Evolutionary conservation across 2,329 filamentous ascomycete species (phyloP), one percentile per base, ranked within the genome.

Genomic region (Trichoderma sp.): DNA sequence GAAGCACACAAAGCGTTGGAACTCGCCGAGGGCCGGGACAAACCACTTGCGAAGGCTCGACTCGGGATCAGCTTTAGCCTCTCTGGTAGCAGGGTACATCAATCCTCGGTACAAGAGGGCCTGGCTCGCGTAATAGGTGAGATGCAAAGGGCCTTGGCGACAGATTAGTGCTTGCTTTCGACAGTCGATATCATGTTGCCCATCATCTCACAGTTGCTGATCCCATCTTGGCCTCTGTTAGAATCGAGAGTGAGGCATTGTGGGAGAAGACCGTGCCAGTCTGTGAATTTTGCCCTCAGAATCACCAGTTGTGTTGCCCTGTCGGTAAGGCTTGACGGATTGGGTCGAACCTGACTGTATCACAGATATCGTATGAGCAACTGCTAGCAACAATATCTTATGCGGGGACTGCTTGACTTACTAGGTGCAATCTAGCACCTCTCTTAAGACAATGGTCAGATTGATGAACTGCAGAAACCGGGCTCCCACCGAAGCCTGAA

Each of bases 31-130:
- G 2, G 78, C 78, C 0, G 68, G 70, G 4, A 70, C 63, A 19
- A 79, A 73, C 73, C 76, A 78, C 30, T 71, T 71, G 3, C 75
- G 72, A 3, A 79, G 73, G 44, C 73, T 77, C 0, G 78, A 79
- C 2, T 71, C 69, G 0, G 76, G 73, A 1, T 74, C 76, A 0
- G 68, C 68, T 39, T 80, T 81, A 7, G 80, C 75, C 2, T 72
- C 73, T 57, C 76, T 77, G 1, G 78, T 80, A 1, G 79, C 79
- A 5, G 80, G 80, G 15, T 75, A 77, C 78, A 82, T 81, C 1
- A 82, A 72, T 0, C 78, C 79, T 3, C 80, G 75, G 52, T 78
- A 79, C 7, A 79, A 72, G 0, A 82, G 74, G 1, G 77, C 77
- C 54, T 80, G 75, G 3, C 76, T 71, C 28, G 79, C 77, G 41